Evolutionary conservation across 352 stramenopile species (phyloP).

Genomic region (Poterioochromonas sp.): DNA sequence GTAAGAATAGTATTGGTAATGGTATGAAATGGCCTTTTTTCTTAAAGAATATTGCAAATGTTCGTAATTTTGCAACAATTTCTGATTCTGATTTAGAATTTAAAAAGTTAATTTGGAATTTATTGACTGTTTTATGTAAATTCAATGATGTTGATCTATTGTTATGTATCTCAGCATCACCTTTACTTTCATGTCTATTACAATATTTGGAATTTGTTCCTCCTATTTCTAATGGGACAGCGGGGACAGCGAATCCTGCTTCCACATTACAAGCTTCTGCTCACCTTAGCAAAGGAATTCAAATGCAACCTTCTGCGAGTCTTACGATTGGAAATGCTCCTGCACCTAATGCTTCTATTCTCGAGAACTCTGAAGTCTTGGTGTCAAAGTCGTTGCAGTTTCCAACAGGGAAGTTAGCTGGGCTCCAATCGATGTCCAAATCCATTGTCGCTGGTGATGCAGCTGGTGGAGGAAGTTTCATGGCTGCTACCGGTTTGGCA

Average conservation of each 20-base stretch:
- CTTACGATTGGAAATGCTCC: background rate
- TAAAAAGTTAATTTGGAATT: slow-evolving; percentile 15
- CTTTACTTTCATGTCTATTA: background rate
- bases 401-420: too few relatives aligned
- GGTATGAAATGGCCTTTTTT: background rate
- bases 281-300: too few relatives aligned
- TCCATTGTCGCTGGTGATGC: background rate
- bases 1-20: too few relatives aligned
- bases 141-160: background rate
- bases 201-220: background rate
- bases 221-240: background rate
- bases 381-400: too few relatives aligned
- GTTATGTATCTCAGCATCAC: background rate
- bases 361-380: too few relatives aligned
- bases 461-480: background rate
- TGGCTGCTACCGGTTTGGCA: background rate
- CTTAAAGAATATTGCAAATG: background rate
- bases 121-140: background rate
- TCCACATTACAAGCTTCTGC: background rate
- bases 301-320: background rate
- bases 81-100: slow-evolving; percentile 22
- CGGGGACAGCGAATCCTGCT: background rate
- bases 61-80: slow-evolving; percentile 9
- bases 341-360: too few relatives aligned
- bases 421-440: too few relatives aligned